A percentile compares a stretch with the other conserved stretches of the same genome.
Conservation (phyloP, 2,329 filamentous ascomycete species). For the Colletotrichum siamense region DNA sequence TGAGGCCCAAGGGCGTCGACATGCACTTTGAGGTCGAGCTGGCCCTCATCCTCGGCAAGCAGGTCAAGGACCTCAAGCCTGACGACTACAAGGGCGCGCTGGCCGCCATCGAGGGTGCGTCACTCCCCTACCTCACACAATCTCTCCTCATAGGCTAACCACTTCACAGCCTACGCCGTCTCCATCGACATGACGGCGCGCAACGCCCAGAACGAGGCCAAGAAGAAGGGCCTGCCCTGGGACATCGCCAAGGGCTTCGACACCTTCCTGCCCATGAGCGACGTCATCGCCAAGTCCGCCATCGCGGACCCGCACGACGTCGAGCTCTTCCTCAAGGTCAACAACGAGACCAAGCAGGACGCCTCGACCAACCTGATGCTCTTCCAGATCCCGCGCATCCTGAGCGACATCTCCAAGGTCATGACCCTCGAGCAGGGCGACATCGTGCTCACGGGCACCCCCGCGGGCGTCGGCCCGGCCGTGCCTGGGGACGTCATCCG, state of each 20-base stretch:
- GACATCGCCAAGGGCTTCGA: constrained; percentile 97
- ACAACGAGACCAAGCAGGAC: constrained; percentile 77
- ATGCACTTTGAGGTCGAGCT: constrained; percentile 97
- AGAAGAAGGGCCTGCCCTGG: constrained; percentile 97
- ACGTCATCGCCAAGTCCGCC: constrained; percentile 77
- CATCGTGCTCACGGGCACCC: constrained; percentile 94
- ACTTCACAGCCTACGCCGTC: constrained; percentile 75
- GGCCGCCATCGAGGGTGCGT: constrained; percentile 79
- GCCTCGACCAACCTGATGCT: constrained; percentile 96
- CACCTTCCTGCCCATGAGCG: constrained; percentile 89
- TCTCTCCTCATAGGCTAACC: background rate
- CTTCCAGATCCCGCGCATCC: constrained; percentile 83
- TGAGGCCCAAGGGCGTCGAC: constrained; percentile 82
- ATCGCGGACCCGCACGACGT: constrained; percentile 89
- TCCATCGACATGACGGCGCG: constrained; percentile 97
- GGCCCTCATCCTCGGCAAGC: constrained; percentile 85
- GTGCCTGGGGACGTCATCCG: constrained; percentile 86
- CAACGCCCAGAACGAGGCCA: constrained; percentile 95
- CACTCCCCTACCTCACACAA: background rate
- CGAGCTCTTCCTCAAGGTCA: constrained; percentile 85
- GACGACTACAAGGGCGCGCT: constrained; percentile 78
- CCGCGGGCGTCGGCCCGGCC: constrained; percentile 91
- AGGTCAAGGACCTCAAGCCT: constrained; percentile 75
- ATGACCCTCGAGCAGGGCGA: constrained; percentile 95
- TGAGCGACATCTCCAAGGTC: constrained; percentile 91